Evolutionary conservation across 2,329 filamentous ascomycete genomes (phyloP), one percentile per base, ranked within the genome.

Genomic region (Fusarium foetens): DNA sequence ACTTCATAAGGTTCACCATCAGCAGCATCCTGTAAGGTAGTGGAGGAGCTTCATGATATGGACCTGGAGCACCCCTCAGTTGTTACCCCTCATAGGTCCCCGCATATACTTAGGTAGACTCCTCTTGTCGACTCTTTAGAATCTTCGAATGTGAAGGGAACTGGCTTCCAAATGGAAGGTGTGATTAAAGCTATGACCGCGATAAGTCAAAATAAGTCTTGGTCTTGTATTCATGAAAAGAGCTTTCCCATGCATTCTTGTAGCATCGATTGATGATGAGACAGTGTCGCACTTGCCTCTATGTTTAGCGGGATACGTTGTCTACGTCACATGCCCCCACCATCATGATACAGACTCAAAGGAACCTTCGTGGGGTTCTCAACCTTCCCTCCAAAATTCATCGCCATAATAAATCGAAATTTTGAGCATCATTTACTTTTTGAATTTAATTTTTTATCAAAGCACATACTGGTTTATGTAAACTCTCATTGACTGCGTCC

Each of bases 251-350:
- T 29, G 23, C 19, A n/a, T 23, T 48, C 39, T 13, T 52, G 35
- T 25, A 33, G 16, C 43, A n/a, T 36, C 25, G 11, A 39, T 31
- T 38, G 6, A 45, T n/a, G 13, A 45, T 25, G 17, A 33, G n/a
- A 35, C 13, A 27, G 36, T 46, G n/a, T 58, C 27, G 59, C 17
- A 31, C 41, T 43, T 58, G 33, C 41, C 41, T 55, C 11, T 8
- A 29, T 58, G 31, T 39, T 52, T 39, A 39, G 21, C 33, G n/a
- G 35, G 12, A 36, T 53, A 33, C 29, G 27, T 27, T 49, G 52
- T 58, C 61, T 69, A 74, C 71, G 69, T 75, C 71, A 75, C 64
- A 48, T 52, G 39, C 45, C 72, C 71, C 72, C 43, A 71, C 71
- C 38, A 58, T 45, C 51, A 68, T 64, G 62, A 43, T 46, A 31